phyloP scores from a whole-genome alignment of 1,284 basidiomycete genomes.

The Flammula alnicola region DNA sequence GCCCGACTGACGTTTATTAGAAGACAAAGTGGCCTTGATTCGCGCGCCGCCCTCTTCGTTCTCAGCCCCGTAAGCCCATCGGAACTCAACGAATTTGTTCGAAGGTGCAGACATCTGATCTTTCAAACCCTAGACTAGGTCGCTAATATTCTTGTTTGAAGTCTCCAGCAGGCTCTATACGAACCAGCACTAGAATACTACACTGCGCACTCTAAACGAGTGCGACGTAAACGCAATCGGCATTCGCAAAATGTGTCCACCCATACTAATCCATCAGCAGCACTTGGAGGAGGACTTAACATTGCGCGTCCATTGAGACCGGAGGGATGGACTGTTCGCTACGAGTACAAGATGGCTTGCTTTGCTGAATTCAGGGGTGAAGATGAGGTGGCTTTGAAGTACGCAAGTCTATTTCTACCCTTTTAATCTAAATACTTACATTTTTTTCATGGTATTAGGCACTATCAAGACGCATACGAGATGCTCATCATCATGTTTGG shows the following conservation, averaged over 20 bases:
- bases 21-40: constrained; percentile 86
- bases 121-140: not conserved
- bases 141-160: constrained; percentile 34
- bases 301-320: constrained; percentile 67
- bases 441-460: constrained; percentile 50
- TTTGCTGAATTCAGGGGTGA: constrained; percentile 95
- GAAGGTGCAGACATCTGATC: constrained; percentile 51
- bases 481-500: constrained; percentile 86
- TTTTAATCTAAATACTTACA: not conserved
- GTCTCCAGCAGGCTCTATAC: constrained; percentile 86
- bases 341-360: constrained; percentile 96
- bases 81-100: constrained; percentile 87
- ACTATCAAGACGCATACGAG: constrained; percentile 91
- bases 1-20: constrained; percentile 84
- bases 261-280: constrained; percentile 50
- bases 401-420: constrained; percentile 26
- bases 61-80: constrained; percentile 85
- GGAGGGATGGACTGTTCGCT: constrained; percentile 95
- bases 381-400: constrained; percentile 88
- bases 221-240: constrained; percentile 86
- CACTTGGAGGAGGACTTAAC: constrained; percentile 46
- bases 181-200: constrained; percentile 94
- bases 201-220: constrained; percentile 88
- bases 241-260: constrained; percentile 59
- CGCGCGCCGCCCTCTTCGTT: constrained; percentile 91